Evolutionary conservation across 495 filamentous ascomycete genomes (phyloP).

Genomic region (Hyaloscypha finlandica): DNA sequence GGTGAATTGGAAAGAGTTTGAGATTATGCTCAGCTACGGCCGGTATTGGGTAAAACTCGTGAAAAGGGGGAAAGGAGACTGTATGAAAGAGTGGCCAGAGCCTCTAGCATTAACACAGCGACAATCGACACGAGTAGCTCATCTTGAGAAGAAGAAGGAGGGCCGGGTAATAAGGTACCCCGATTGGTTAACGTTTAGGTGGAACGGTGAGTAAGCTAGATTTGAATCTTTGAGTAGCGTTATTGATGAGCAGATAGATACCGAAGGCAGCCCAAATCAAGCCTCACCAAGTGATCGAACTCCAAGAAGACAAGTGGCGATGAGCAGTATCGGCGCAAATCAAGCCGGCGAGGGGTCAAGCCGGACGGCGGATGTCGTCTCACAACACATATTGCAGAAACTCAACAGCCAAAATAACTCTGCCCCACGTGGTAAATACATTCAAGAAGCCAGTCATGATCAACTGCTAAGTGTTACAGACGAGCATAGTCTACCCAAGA

Average conservation of each 20-base stretch:
- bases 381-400: not conserved
- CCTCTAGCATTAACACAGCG: not conserved
- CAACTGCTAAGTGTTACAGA: not conserved
- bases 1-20: slow-evolving; percentile 11
- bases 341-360: not conserved
- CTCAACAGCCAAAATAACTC: not conserved
- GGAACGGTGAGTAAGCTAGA: slow-evolving; percentile 1
- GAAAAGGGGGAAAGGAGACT: slow-evolving; percentile 3
- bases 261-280: no score
- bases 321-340: no score
- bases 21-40: slow-evolving; percentile 6
- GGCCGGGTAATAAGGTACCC: not conserved
- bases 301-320: no score
- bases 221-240: no score
- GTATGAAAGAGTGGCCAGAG: slow-evolving; percentile 11
- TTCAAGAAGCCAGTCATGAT: slow-evolving; percentile 1
- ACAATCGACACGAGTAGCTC: not conserved
- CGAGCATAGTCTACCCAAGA: not conserved
- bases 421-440: not conserved
- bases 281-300: no score
- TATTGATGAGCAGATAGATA: no score
- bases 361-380: not conserved
- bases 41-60: slow-evolving; percentile 5
- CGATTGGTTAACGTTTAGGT: not conserved
- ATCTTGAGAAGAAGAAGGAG: not conserved